A percentile compares a stretch with the other conserved stretches of the same genome.
Evolutionary conservation across 768 basidiomycete genomes (phyloP).

Genomic region (Suillus clintonianus): DNA sequence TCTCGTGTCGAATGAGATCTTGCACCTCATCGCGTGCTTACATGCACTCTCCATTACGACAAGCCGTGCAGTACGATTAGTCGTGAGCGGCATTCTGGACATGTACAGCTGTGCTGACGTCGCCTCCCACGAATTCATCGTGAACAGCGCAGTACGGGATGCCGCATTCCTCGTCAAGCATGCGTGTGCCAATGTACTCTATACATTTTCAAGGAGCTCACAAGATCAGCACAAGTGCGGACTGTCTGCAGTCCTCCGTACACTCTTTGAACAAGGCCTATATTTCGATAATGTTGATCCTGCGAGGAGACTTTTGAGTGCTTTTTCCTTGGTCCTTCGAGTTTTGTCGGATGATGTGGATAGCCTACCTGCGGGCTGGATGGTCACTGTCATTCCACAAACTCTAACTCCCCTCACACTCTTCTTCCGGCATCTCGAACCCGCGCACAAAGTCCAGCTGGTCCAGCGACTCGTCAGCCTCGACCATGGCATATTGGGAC

Average conservation of each 20-base stretch:
- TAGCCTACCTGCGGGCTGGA: slow-evolving; percentile 38
- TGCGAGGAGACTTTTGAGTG: slow-evolving; percentile 53
- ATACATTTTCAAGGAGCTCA: slow-evolving; percentile 38
- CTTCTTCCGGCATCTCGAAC: slow-evolving; percentile 61
- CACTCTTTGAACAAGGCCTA: slow-evolving; percentile 54
- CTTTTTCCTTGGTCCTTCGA: slow-evolving; percentile 56
- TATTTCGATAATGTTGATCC: slow-evolving; percentile 51
- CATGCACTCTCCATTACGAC: slow-evolving; percentile 49
- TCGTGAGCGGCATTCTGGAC: slow-evolving; percentile 50
- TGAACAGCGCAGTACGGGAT: slow-evolving; percentile 11
- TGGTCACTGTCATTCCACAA: slow-evolving; percentile 55
- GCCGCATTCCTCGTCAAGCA: slow-evolving; percentile 49
- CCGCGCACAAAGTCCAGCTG: slow-evolving; percentile 53
- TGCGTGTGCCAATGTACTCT: slow-evolving; percentile 53
- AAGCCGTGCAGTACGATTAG: slow-evolving; percentile 46
- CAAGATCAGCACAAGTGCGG: slow-evolving; percentile 32
- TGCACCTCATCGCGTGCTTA: slow-evolving; percentile 53
- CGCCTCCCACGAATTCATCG: slow-evolving; percentile 30
- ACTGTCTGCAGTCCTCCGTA: slow-evolving; percentile 55
- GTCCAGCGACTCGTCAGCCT: slow-evolving; percentile 55
- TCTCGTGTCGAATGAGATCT: slow-evolving; percentile 50
- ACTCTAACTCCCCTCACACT: slow-evolving; percentile 52
- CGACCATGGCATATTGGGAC: slow-evolving; percentile 46
- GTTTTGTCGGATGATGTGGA: slow-evolving; percentile 48
- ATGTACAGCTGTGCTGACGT: slow-evolving; percentile 55